Evolutionary conservation across 768 basidiomycete species (phyloP).

Genomic region (Strobilomyces echinocephalus): DNA sequence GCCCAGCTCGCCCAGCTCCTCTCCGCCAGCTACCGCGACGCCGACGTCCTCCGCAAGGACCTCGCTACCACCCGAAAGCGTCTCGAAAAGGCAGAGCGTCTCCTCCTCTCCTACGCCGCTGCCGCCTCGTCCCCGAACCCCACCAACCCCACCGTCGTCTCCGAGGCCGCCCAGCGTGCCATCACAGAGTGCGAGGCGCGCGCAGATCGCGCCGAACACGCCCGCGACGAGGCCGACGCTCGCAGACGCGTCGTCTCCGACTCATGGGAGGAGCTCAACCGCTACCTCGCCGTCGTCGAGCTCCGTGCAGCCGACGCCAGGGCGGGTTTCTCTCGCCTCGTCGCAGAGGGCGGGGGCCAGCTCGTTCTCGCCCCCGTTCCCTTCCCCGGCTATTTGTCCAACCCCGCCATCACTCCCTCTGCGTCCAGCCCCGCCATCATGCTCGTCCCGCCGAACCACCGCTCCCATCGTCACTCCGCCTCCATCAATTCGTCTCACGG

Average conservation of each 20-base stretch:
- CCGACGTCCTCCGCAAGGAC: conserved; percentile 48
- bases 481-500: conserved; percentile 27
- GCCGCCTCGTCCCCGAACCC: conserved; percentile 17
- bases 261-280: conserved; percentile 48
- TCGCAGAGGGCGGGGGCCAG: conserved; percentile 42
- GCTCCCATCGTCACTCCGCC: conserved; percentile 19
- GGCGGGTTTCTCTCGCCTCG: conserved; percentile 40
- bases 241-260: conserved; percentile 42
- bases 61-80: conserved; percentile 39
- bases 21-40: conserved; percentile 47
- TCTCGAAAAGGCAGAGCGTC: conserved; percentile 52
- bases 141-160: conserved; percentile 14
- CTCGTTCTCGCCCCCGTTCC: conserved; percentile 37
- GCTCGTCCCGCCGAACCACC: conserved; percentile 24
- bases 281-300: conserved; percentile 44
- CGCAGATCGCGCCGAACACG: conserved; percentile 44
- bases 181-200: conserved; percentile 48
- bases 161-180: conserved; percentile 34
- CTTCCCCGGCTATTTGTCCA: conserved; percentile 17
- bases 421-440: conserved; percentile 25
- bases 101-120: conserved; percentile 29
- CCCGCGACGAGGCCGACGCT: conserved; percentile 52
- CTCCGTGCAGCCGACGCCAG: conserved; percentile 47
- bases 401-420: conserved; percentile 12
- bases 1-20: conserved; percentile 57